Evolutionary conservation across 805 yeast genomes (phyloP), one percentile per base, ranked within the genome.

Genomic region (Candida rishiriensis): DNA sequence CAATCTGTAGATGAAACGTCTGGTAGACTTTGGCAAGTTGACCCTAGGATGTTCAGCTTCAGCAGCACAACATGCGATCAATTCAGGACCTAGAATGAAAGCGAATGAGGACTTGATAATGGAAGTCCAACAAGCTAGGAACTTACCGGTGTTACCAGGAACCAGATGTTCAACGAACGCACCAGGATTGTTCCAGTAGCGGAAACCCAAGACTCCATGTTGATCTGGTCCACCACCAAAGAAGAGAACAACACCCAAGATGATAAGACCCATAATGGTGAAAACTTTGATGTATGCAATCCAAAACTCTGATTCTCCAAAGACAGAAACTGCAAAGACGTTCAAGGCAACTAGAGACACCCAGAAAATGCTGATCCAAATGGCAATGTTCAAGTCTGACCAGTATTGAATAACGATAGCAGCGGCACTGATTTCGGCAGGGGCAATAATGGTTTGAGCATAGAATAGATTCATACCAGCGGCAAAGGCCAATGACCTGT

Each of bases 371-470:
- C 78, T 63, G 44, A 79, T 77, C 78, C 81, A 77, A n/a, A 73
- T 79, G 10, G 80, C 85, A 14, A 79, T 76, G 45, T 79, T 78
- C 28, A 76, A 58, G 10, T 71, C 74, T 3, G 78, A 71, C 87
- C 87, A 81, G 57, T 77, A 81, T 51, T 73, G 72, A 48, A 81
- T 70, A 14, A 81, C 79, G 44, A 78, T 72, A 1, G 83, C 72
- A n/a, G 84, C 81, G 1, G 85, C 85, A 12, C 79, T 75, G 59
- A 80, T 71, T 61, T 81, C 85, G 46, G 81, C 75, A 29, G 85
- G 81, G 3, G 79, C 74, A 44, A 76, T 63, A 48, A 76, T 64
- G 44, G 75, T 75, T 56, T 72, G 69, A 47, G 78, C 69, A 60
- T 76, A 77, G 44, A 64, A 62, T 28, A 60, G 65, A 39, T 71